Evolutionary conservation across 768 basidiomycete species (phyloP).

Genomic region (Obba rivulosa): DNA sequence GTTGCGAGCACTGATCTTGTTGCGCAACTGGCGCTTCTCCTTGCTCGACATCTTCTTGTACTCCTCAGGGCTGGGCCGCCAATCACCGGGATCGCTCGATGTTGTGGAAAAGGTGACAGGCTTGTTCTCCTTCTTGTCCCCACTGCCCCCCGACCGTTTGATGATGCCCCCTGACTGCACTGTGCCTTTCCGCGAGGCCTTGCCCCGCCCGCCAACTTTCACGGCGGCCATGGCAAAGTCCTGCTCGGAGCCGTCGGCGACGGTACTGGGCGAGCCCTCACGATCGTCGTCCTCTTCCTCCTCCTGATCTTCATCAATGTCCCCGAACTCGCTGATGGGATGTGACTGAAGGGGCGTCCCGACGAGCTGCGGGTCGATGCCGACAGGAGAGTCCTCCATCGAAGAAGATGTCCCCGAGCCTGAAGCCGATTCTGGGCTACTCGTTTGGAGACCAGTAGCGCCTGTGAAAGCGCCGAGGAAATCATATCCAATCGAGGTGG

Average conservation of each 20-base stretch:
- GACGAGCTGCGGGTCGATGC: slow-evolving; percentile 76
- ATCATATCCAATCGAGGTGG: slow-evolving; percentile 27
- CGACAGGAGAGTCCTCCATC: slow-evolving; percentile 23
- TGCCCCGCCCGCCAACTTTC: slow-evolving; percentile 44
- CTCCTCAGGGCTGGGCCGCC: slow-evolving; percentile 86
- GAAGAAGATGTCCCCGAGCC: slow-evolving; percentile 14
- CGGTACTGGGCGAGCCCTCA: slow-evolving; percentile 12
- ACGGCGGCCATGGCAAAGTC: slow-evolving; percentile 44
- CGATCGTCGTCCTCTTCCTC: slow-evolving; percentile 31
- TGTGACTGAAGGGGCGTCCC: slow-evolving; percentile 52
- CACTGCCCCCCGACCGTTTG: slow-evolving; percentile 44
- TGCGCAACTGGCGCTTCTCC: slow-evolving; percentile 92
- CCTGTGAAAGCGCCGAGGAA: slow-evolving; percentile 34
- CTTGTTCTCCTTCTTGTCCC: slow-evolving; percentile 33
- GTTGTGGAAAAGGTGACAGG: slow-evolving; percentile 17
- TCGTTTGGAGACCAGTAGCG: slow-evolving; percentile 12
- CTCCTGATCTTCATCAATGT: slow-evolving; percentile 31
- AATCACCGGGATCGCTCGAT: slow-evolving; percentile 56
- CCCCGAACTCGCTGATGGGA: slow-evolving; percentile 34
- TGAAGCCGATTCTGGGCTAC: slow-evolving; percentile 23
- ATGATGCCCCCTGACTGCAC: slow-evolving; percentile 69
- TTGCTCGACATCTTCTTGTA: slow-evolving; percentile 94
- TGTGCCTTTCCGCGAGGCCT: slow-evolving; percentile 44
- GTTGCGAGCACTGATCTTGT: slow-evolving; percentile 95
- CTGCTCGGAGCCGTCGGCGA: slow-evolving; percentile 27